Evolutionary conservation across 2,329 filamentous ascomycete genomes (phyloP), one percentile per base, ranked within the genome.

Genomic region (Cordyceps farinosa): DNA sequence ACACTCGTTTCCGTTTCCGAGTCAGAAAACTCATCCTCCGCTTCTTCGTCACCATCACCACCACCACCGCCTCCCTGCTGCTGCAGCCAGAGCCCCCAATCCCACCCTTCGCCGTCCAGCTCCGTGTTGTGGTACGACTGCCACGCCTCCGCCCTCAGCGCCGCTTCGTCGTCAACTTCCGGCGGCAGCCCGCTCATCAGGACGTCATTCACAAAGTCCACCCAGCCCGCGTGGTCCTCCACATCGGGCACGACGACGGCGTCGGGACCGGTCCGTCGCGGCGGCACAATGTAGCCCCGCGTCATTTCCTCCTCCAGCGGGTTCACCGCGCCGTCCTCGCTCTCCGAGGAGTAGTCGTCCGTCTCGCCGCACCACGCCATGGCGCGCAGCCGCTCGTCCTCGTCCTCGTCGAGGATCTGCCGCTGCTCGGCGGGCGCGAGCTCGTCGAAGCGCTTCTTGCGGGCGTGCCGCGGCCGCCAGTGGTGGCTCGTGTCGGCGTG

Each of bases 401-500:
- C 69, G 60, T 76, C 75, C 3, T 74, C 70, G 1, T 71, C 71
- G n/a, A 69, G 68, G 51, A 84, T 76, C 11, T 74, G 72, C 34
- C 73, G 66, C 67, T 74, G 76, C 66, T 80, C 70, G 44, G 73
- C 70, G 1, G 68, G 63, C 0, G 72, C 71, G 44, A 84, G 75
- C 4, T 69, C 66, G 34, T 67, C 52, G 76, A 79, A 84, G 4
- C 73, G 73, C 61, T 76, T 77, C 72, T 83, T 82, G 65, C 77
- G 70, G 38, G 74, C 75, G 61, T 83, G 80, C 67, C 76, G 77
- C 38, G 69, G 73, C 68, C 74, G 73, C 80, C 80, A 83, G 69
- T 79, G 76, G 59, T 65, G 67, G 32, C 60, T 69, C 6, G 70
- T 76, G 65, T 76, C 75, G 7, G 51, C 42, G 32, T 11, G n/a